Percentiles rank a stretch among this genome's conserved stretches.
Evolutionary conservation across 805 yeast genomes (phyloP).

Genomic region (Wickerhamomyces kurtzmanii): DNA sequence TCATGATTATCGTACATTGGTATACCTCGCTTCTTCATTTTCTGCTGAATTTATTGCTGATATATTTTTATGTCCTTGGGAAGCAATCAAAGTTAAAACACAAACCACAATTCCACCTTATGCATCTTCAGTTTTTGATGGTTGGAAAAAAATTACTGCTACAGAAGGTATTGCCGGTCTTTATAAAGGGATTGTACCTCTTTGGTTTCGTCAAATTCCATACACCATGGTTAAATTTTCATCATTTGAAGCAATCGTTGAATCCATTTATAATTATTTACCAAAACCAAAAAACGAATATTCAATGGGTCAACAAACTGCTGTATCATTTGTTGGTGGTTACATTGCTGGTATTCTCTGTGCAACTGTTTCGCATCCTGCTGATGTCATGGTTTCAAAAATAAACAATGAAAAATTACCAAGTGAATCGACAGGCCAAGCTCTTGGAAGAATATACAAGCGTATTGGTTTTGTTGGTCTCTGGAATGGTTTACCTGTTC

Average conservation of each 20-base stretch:
- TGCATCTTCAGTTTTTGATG: conserved; percentile 54
- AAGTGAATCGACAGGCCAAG: conserved; percentile 56
- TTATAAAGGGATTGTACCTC: conserved; percentile 83
- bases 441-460: conserved; percentile 64
- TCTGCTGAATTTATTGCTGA: conserved; percentile 94
- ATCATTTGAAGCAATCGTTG: conserved; percentile 86
- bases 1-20: conserved; percentile 55
- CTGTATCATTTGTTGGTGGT: conserved; percentile 92
- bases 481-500: conserved; percentile 91
- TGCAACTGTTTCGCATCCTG: conserved; percentile 95
- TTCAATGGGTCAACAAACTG: conserved; percentile 73
- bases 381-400: conserved; percentile 97
- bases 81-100: conserved; percentile 88
- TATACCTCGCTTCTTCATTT: conserved; percentile 81
- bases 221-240: conserved; percentile 98
- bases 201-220: conserved; percentile 97
- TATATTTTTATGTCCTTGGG: conserved; percentile 83
- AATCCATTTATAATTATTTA: conserved; percentile 59
- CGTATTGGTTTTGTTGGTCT: conserved; percentile 84
- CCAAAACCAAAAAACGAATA: conserved; percentile 69
- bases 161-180: conserved; percentile 65
- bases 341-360: conserved; percentile 96
- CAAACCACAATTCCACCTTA: conserved; percentile 91
- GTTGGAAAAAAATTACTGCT: conserved; percentile 55
- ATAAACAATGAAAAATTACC: conserved; percentile 65